phyloP scores from a whole-genome alignment of 345 rosid species.

The Acer campestre region DNA sequence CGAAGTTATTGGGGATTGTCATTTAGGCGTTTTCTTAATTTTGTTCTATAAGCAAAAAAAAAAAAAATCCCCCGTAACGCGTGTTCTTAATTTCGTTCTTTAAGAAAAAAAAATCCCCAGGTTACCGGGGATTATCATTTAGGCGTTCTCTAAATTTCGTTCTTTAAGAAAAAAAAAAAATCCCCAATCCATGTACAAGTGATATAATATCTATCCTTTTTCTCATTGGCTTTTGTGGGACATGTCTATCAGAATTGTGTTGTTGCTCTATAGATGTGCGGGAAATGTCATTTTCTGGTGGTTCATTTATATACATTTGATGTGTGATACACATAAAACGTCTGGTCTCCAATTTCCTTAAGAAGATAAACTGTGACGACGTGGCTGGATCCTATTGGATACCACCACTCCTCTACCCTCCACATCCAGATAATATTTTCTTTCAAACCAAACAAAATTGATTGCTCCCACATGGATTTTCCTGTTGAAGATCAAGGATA shows the following conservation, averaged over 20 bases:
- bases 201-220: neutral
- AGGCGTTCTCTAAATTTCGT: too few species aligned
- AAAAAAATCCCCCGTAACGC: too few species aligned
- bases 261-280: neutral
- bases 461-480: constrained; percentile 27
- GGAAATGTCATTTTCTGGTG: neutral
- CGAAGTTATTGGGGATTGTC: neutral
- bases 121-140: too few species aligned
- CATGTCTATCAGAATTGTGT: constrained; percentile 4
- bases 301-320: neutral
- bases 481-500: neutral
- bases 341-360: constrained; percentile 27
- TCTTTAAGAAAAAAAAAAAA: too few species aligned
- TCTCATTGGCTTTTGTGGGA: neutral
- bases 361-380: constrained; percentile 39
- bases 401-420: constrained; percentile 19
- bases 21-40: too few species aligned
- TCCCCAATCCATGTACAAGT: too few species aligned
- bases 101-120: too few species aligned
- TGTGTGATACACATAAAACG: neutral
- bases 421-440: constrained; percentile 45
- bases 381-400: constrained; percentile 56
- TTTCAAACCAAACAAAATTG: constrained; percentile 27
- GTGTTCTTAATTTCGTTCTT: too few species aligned
- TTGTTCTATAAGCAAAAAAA: too few species aligned